phyloP scores from a whole-genome alignment of 495 filamentous ascomycete genomes.

The Penicillium cosmopolitanum region DNA sequence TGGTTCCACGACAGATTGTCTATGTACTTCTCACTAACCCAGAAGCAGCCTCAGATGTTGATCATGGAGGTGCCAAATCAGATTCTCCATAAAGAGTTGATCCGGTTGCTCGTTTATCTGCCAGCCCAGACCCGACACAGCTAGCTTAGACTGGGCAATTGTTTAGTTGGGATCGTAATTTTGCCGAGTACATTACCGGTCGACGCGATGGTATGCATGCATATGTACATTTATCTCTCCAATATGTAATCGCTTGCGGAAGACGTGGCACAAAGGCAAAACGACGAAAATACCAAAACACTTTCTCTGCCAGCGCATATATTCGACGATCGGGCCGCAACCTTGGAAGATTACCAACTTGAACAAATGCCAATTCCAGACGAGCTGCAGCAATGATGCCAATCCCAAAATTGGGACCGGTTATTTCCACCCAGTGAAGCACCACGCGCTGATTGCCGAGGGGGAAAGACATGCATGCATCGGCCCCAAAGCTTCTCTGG shows the following conservation, averaged over 20 bases:
- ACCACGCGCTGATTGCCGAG: slow-evolving; percentile 13
- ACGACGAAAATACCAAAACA: background rate
- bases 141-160: no score
- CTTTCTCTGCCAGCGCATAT: background rate
- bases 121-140: no score
- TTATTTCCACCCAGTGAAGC: background rate
- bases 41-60: background rate
- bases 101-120: background rate
- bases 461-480: slow-evolving; percentile 18
- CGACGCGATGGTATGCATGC: background rate
- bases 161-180: background rate
- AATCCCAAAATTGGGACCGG: slow-evolving; percentile 9
- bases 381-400: background rate
- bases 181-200: background rate
- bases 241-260: background rate
- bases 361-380: background rate
- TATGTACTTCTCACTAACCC: background rate
- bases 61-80: no score
- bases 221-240: background rate
- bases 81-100: no score
- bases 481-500: slow-evolving; percentile 14
- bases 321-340: slow-evolving; percentile 2
- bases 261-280: background rate
- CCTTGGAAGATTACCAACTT: background rate
- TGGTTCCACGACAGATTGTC: slow-evolving; percentile 12